Evolutionary conservation across 805 yeast genomes (phyloP).

Genomic region (Candida vaughaniae): DNA sequence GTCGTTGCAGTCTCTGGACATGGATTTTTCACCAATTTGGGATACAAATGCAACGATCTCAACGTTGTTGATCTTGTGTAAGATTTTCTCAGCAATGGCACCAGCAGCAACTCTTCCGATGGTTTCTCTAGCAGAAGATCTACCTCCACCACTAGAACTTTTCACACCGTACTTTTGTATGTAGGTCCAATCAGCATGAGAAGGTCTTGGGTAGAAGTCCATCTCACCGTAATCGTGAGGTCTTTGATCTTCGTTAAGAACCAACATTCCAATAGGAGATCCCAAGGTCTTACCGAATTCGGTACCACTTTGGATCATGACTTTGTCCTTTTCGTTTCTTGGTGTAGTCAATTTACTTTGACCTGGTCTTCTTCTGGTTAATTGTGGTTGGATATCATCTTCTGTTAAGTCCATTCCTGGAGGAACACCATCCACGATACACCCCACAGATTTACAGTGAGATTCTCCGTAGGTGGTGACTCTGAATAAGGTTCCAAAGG

Average conservation of each 20-base stretch:
- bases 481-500: slow-evolving; percentile 41
- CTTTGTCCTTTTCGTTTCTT: slow-evolving; percentile 91
- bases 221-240: slow-evolving; percentile 96
- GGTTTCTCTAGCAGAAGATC: slow-evolving; percentile 96
- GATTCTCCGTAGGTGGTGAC: slow-evolving; percentile 98
- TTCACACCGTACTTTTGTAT: slow-evolving; percentile 86
- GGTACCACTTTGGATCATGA: slow-evolving; percentile 91
- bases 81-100: slow-evolving; percentile 93
- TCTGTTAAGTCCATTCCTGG: slow-evolving; percentile 88
- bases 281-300: slow-evolving; percentile 90
- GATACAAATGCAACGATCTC: slow-evolving; percentile 96
- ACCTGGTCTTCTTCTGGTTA: slow-evolving; percentile 97
- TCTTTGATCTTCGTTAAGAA: slow-evolving; percentile 91
- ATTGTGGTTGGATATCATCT: slow-evolving; percentile 90
- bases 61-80: slow-evolving; percentile 71
- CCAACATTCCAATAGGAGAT: slow-evolving; percentile 93
- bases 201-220: slow-evolving; percentile 94
- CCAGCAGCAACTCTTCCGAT: slow-evolving; percentile 99
- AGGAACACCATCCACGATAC: slow-evolving; percentile 97
- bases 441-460: slow-evolving; percentile 96
- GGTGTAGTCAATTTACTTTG: slow-evolving; percentile 92
- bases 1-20: slow-evolving; percentile 70
- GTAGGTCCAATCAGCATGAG: slow-evolving; percentile 97
- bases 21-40: slow-evolving; percentile 79
- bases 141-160: slow-evolving; percentile 96